phyloP scores from a whole-genome alignment of 306 rosid species.

The Cicer pinnatifidum region DNA sequence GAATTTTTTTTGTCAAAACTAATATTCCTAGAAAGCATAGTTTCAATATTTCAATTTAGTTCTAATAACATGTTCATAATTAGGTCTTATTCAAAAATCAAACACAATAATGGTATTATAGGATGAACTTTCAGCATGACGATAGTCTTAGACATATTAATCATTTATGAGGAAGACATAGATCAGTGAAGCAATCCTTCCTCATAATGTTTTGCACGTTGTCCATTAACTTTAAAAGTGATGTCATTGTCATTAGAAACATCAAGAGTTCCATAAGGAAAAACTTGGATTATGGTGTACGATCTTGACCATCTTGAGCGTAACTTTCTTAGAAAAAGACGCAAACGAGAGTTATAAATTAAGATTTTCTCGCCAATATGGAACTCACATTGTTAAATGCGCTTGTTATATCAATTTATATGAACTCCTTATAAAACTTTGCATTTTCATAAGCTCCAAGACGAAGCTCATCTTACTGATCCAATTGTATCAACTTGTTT shows the following conservation, averaged over 20 bases:
- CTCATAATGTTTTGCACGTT: neutral
- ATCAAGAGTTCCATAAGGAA: neutral
- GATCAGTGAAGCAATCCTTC: neutral
- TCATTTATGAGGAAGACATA: neutral
- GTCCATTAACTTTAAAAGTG: neutral
- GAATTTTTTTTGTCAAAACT: no score
- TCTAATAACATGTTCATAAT: no score
- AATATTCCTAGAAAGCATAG: no score
- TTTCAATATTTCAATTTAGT: no score
- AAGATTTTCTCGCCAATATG: neutral
- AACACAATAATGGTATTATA: no score
- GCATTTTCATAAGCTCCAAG: neutral
- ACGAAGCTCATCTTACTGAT: neutral
- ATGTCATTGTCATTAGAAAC: neutral
- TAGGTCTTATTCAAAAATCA: no score
- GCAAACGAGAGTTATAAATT: neutral
- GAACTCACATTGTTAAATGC: neutral
- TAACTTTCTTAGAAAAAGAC: neutral
- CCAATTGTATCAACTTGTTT: neutral
- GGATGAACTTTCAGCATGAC: no score
- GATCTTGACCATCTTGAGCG: neutral
- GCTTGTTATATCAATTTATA: neutral
- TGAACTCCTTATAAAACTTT: neutral
- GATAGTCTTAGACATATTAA: neutral
- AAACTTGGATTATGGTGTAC: neutral